Base-by-base conservation (phyloP, 2,329 filamentous ascomycete species). In the Clathrospora elynae region DNA sequence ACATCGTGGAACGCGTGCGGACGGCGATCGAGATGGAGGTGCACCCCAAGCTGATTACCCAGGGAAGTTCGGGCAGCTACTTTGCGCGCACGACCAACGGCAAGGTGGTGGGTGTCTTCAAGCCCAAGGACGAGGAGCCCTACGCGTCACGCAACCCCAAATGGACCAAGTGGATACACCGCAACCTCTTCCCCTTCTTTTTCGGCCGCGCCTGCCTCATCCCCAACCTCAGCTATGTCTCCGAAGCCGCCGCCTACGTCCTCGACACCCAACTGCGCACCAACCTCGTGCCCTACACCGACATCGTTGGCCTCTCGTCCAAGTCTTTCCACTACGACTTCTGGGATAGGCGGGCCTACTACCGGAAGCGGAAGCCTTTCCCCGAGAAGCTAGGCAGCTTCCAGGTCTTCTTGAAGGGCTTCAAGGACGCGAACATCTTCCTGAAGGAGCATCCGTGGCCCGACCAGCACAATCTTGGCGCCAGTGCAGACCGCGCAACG, bases 81-180 rank as follows among this genome's bases (percentile, higher is more conserved):
- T 99, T 99, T 78, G 93, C 93, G 17, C 82, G 91, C 46, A 95
- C 96, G 61, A 82, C 82, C 1, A 86, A 92, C 42, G 93, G 93
- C 36, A 96, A 95, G 74, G 89, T 96, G 11, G 90, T 99, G 3
- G 93, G 91, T 23, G 93, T 99, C 4, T 99, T 99, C 75, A 99
- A 99, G 71, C 93, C 93, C 28, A 99, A 99, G 73, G 93, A 99
- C 60, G 93, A 99, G 73, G 95, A 99, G 71, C 93, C 93, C 1
- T 99, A 96, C 66, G 93, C 93, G 1, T 93, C 89, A 20, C 87
- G 90, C 57, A 99, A 99, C 66, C 93, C 93, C 5, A 99, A 99
- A 70, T 97, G 92, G 92, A 97, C 95, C 59, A 99, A 99, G 73
- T 99, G 93, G 93, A 91, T 99, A 75, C 93, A 99, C 71, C 81